A percentile compares a stretch with the other conserved stretches of the same genome.
phyloP scores from a whole-genome alignment of 2,329 filamentous ascomycete species.

The Verticillium isaacii region DNA sequence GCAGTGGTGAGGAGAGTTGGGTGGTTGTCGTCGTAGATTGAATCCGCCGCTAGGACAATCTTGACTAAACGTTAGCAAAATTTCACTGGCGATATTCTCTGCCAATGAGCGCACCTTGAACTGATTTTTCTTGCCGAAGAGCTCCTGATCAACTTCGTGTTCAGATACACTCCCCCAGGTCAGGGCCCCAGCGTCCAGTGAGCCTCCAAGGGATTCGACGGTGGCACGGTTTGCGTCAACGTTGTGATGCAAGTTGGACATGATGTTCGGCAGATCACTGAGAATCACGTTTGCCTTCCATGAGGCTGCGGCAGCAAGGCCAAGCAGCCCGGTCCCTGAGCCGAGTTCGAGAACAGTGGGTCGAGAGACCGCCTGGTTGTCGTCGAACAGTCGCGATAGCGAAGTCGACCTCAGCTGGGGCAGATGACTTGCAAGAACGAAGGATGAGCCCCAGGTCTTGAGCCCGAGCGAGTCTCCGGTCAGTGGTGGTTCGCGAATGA shows the following conservation, averaged over 20 bases:
- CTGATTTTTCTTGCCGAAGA: slow-evolving; percentile 39
- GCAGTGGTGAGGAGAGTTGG: slow-evolving; percentile 68
- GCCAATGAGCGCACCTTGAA: slow-evolving; percentile 40
- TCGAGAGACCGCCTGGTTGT: slow-evolving; percentile 22
- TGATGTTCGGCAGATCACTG: slow-evolving; percentile 81
- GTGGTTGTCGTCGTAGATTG: slow-evolving; percentile 82
- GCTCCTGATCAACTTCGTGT: slow-evolving; percentile 35
- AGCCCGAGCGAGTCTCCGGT: slow-evolving; percentile 84
- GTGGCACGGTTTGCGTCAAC: slow-evolving; percentile 56
- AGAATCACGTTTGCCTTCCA: slow-evolving; percentile 64
- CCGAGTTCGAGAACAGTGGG: slow-evolving; percentile 69
- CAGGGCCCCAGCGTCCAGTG: slow-evolving; percentile 58
- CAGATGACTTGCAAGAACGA: slow-evolving; percentile 74
- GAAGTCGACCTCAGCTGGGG: slow-evolving; percentile 37
- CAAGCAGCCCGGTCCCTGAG: slow-evolving; percentile 86
- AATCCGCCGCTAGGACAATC: slow-evolving; percentile 79
- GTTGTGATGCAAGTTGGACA: slow-evolving; percentile 76
- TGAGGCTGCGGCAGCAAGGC: slow-evolving; percentile 73
- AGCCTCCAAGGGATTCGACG: slow-evolving; percentile 51
- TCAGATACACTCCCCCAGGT: slow-evolving; percentile 62
- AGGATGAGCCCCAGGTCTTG: slow-evolving; percentile 95
- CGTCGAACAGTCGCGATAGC: slow-evolving; percentile 39
- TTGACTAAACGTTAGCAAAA: slow-evolving; percentile 21
- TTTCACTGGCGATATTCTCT: neutral
- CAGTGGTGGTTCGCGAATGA: slow-evolving; percentile 79